phyloP scores from a whole-genome alignment of 305 asterid species.

The Fraxinus sp. region DNA sequence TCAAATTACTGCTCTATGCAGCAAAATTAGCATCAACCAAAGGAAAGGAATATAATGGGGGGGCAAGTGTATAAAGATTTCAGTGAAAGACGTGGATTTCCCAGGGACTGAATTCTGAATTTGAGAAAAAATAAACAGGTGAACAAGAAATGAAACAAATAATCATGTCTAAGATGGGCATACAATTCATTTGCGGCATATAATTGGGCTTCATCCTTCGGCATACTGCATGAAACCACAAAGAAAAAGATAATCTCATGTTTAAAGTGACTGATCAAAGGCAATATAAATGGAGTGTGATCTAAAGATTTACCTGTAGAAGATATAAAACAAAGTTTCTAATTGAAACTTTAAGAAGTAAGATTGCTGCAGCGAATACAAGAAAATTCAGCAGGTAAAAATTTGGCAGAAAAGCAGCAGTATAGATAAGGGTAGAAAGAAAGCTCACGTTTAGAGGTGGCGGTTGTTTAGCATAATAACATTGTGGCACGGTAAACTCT shows the following conservation, averaged over 20 bases:
- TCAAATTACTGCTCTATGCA: constrained; percentile 8
- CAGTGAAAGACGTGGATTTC: not conserved
- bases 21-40: constrained; percentile 11
- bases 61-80: constrained; percentile 7
- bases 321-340: constrained; percentile 78
- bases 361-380: constrained; percentile 68
- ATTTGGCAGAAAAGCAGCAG: constrained; percentile 14
- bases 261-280: constrained; percentile 9
- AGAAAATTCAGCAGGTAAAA: constrained; percentile 36
- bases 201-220: constrained; percentile 88
- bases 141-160: not conserved
- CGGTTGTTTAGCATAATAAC: constrained; percentile 78
- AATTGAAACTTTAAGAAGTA: constrained; percentile 80
- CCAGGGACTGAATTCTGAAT: not conserved
- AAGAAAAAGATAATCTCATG: constrained; percentile 23
- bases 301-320: constrained; percentile 57
- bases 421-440: constrained; percentile 18
- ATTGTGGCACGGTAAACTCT: constrained; percentile 78
- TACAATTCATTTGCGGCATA: constrained; percentile 93
- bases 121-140: not conserved
- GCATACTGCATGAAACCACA: constrained; percentile 74
- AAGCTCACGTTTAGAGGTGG: constrained; percentile 77
- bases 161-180: constrained; percentile 30
- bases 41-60: not conserved
- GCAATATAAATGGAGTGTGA: constrained; percentile 19